Evolutionary conservation across 1,139 yeast genomes (phyloP).

Genomic region (Geotrichum reessii): DNA sequence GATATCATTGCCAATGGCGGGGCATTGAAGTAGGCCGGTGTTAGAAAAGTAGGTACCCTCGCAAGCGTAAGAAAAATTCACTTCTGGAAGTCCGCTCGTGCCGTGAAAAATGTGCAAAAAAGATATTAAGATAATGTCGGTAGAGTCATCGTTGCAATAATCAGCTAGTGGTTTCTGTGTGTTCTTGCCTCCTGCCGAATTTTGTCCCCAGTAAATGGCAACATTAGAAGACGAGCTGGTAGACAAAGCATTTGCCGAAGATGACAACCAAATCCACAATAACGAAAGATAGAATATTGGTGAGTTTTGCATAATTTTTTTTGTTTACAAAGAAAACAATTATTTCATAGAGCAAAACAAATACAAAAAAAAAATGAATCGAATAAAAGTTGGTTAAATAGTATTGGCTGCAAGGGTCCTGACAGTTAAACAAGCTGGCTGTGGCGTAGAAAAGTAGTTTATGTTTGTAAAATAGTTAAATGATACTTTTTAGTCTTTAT

Average conservation of each 20-base stretch:
- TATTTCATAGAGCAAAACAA: not conserved
- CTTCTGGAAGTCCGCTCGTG: constrained; percentile 37
- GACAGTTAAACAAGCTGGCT: too few relatives aligned
- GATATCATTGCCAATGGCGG: constrained; percentile 54
- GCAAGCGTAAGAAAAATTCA: constrained; percentile 64
- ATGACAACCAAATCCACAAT: not conserved
- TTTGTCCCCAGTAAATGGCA: constrained; percentile 93
- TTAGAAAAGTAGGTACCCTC: constrained; percentile 30
- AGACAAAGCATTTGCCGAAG: not conserved
- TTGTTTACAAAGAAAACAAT: too few relatives aligned
- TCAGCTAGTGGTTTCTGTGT: constrained; percentile 55
- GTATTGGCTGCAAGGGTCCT: too few relatives aligned
- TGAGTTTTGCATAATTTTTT: not conserved
- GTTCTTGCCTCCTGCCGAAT: constrained; percentile 41
- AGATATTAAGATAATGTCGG: constrained; percentile 67
- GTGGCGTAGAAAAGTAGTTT: not conserved
- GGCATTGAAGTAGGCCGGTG: constrained; percentile 33
- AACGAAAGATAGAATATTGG: not conserved
- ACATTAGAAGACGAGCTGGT: constrained; percentile 41
- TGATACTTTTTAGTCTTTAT: too few relatives aligned
- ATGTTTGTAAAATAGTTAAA: not conserved
- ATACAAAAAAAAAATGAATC: too few relatives aligned
- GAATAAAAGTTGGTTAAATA: too few relatives aligned
- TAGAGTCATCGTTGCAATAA: constrained; percentile 64
- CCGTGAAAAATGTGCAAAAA: constrained; percentile 61